phyloP scores from a whole-genome alignment of 805 yeast genomes.

The Peterozyma toletana region DNA sequence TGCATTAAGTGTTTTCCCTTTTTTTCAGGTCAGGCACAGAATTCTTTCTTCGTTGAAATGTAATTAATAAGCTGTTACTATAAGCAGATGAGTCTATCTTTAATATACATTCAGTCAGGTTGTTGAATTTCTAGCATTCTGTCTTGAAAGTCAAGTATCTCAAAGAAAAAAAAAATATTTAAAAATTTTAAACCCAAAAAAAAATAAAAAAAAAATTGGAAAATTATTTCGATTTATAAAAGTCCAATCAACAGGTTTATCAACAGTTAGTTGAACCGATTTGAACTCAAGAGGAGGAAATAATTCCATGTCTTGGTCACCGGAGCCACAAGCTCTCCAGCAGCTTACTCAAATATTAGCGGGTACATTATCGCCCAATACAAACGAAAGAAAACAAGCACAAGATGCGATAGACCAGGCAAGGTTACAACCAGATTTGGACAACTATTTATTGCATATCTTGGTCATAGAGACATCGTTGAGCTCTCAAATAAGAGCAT shows the following conservation, averaged over 20 bases:
- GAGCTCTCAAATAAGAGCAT: slow-evolving; percentile 62
- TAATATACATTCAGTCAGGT: no score
- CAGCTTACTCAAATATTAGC: slow-evolving; percentile 62
- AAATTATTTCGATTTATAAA: neutral
- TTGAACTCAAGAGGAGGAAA: neutral
- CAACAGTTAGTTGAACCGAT: neutral
- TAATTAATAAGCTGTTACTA: no score
- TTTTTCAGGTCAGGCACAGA: no score
- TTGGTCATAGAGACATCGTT: slow-evolving; percentile 46
- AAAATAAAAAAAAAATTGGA: neutral
- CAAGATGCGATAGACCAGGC: slow-evolving; percentile 70
- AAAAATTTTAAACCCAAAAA: neutral
- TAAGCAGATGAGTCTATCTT: no score
- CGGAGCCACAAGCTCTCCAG: slow-evolving; percentile 51
- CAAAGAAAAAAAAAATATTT: neutral
- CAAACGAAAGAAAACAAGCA: slow-evolving; percentile 53
- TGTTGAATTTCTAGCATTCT: no score
- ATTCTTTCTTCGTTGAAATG: no score
- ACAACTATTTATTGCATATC: slow-evolving; percentile 70
- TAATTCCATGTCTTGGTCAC: slow-evolving; percentile 50
- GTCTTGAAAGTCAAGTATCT: no score
- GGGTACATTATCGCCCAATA: slow-evolving; percentile 62
- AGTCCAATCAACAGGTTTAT: neutral
- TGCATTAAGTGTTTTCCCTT: no score
- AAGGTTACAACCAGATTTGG: slow-evolving; percentile 64